These are phyloP conservation scores for Penicillium mononematosum DNA, from an alignment of 495 filamentous ascomycete species.

Conservation along the genomic window DNA sequence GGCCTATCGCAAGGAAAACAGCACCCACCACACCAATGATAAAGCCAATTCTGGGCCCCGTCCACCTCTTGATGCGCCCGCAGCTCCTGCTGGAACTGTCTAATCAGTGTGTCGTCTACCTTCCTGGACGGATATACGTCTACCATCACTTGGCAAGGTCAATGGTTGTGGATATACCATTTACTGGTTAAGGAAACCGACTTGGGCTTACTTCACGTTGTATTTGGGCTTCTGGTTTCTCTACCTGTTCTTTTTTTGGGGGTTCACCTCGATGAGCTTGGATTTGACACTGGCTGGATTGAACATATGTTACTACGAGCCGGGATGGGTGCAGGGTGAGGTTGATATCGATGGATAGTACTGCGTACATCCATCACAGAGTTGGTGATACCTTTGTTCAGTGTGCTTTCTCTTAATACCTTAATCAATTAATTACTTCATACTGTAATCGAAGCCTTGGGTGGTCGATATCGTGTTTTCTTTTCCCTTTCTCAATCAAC, in stretches of 20 bases:
- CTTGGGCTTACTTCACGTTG: neutral
- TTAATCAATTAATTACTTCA: neutral
- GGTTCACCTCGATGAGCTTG: neutral
- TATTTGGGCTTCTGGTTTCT: neutral
- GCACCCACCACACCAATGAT: slow-evolving; percentile 11
- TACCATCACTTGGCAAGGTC: neutral
- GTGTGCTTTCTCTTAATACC: neutral
- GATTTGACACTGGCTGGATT: neutral
- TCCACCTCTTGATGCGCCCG: slow-evolving; percentile 34
- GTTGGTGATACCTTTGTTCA: neutral
- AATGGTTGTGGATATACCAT: neutral
- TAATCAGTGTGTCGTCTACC: neutral
- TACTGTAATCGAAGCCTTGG: neutral
- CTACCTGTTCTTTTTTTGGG: too few relatives aligned
- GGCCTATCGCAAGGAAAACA: slow-evolving; percentile 36
- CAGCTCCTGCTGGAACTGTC: slow-evolving; percentile 18
- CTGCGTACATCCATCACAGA: neutral
- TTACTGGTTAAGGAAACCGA: neutral
- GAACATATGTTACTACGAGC: slow-evolving; percentile 8
- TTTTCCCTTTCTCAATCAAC: too few relatives aligned
- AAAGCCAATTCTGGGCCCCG: slow-evolving; percentile 24
- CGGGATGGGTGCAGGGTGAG: neutral
- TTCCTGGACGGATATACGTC: neutral
- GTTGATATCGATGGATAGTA: neutral
- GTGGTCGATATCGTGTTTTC: neutral